Evolutionary conservation across 2,329 filamentous ascomycete genomes (phyloP).

Genomic region (Sporothrix euskadiensis): DNA sequence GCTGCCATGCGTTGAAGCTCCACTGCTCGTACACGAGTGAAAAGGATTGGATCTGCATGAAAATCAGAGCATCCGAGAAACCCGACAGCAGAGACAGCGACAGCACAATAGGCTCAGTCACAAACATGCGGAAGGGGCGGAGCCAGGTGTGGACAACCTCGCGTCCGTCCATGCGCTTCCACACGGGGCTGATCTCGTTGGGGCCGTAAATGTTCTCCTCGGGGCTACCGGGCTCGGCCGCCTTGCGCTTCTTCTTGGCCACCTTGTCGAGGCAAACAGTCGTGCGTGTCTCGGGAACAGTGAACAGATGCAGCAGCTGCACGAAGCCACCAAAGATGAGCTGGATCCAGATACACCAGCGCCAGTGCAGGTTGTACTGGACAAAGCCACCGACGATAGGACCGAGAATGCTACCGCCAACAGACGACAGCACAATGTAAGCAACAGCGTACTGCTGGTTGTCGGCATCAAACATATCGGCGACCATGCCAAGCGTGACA

Average conservation of each 20-base stretch:
- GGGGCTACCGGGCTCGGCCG: constrained; percentile 50
- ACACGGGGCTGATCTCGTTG: constrained; percentile 66
- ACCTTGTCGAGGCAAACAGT: constrained; percentile 78
- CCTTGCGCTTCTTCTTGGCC: constrained; percentile 70
- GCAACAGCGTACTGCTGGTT: constrained; percentile 74
- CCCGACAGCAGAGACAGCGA: constrained; percentile 69
- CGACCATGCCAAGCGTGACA: constrained; percentile 73
- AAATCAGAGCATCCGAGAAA: constrained; percentile 74
- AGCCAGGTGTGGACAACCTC: constrained; percentile 60
- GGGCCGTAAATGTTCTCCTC: constrained; percentile 63
- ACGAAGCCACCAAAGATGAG: constrained; percentile 73
- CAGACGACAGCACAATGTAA: constrained; percentile 76
- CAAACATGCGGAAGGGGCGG: constrained; percentile 71
- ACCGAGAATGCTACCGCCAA: constrained; percentile 73
- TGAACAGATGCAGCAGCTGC: constrained; percentile 65
- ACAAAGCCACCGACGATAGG: constrained; percentile 79
- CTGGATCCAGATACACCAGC: constrained; percentile 76
- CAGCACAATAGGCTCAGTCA: constrained; percentile 73
- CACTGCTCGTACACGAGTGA: constrained; percentile 67
- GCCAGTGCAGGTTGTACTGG: constrained; percentile 66
- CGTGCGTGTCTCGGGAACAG: constrained; percentile 75
- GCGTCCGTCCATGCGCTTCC: constrained; percentile 57
- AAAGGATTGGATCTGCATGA: constrained; percentile 75
- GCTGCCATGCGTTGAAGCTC: constrained; percentile 57
- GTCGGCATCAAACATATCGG: constrained; percentile 71